These are phyloP conservation scores for Gymnopilus dilepis DNA, from an alignment of 768 basidiomycete species.

Conservation along the genomic window DNA sequence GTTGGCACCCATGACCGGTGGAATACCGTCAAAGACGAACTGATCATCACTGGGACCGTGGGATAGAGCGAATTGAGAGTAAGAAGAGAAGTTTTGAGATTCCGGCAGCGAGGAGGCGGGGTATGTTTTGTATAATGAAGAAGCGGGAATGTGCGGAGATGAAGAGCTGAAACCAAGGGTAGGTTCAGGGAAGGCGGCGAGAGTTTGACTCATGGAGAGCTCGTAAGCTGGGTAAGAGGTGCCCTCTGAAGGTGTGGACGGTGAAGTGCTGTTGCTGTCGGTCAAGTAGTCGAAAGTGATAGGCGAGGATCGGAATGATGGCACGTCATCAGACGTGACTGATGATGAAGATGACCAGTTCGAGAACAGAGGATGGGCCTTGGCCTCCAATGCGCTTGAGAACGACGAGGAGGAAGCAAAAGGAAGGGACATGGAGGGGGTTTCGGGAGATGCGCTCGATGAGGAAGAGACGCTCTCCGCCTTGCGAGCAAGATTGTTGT, in stretches of 20 bases:
- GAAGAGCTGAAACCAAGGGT: slow-evolving; percentile 29
- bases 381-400: slow-evolving; percentile 22
- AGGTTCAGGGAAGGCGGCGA: slow-evolving; percentile 36
- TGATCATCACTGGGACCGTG: slow-evolving; percentile 38
- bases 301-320: slow-evolving; percentile 35
- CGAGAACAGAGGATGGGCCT: slow-evolving; percentile 31
- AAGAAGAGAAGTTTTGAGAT: slow-evolving; percentile 29
- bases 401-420: slow-evolving; percentile 30
- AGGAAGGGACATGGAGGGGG: slow-evolving; percentile 30
- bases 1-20: slow-evolving; percentile 33
- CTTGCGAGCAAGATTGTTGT: slow-evolving; percentile 32
- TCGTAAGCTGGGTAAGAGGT: slow-evolving; percentile 39
- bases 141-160: slow-evolving; percentile 21
- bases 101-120: slow-evolving; percentile 18
- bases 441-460: slow-evolving; percentile 47
- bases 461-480: slow-evolving; percentile 45
- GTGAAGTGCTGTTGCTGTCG: slow-evolving; percentile 28
- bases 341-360: slow-evolving; percentile 40
- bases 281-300: slow-evolving; percentile 29
- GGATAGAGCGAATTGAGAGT: slow-evolving; percentile 35
- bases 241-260: slow-evolving; percentile 34
- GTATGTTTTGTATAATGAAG: slow-evolving; percentile 27
- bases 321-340: slow-evolving; percentile 33
- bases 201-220: slow-evolving; percentile 36
- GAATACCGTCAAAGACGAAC: slow-evolving; percentile 35